These are phyloP conservation scores for Arachis stenosperma DNA, from an alignment of 306 rosid genomes.

Conservation along the genomic window DNA sequence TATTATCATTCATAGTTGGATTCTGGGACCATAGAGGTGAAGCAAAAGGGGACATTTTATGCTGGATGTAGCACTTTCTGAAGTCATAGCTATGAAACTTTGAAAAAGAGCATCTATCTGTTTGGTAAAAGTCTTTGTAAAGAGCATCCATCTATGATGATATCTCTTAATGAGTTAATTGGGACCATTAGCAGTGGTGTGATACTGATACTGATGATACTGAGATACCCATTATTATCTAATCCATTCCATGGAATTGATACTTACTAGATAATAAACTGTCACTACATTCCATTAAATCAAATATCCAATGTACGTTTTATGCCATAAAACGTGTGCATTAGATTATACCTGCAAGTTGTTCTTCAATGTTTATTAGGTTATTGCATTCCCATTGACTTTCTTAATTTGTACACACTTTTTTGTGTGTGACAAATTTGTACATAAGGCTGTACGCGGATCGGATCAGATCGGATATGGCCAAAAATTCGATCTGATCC, in stretches of 20 bases:
- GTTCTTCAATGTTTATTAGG: no score
- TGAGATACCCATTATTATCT: not conserved
- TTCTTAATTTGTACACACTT: no score
- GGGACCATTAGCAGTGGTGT: constrained; percentile 18
- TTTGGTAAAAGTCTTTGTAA: not conserved
- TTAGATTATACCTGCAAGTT: no score
- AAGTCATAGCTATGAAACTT: not conserved
- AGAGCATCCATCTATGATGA: no score
- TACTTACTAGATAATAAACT: constrained; percentile 14
- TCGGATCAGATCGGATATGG: no score
- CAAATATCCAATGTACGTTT: no score
- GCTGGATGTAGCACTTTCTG: constrained; percentile 7
- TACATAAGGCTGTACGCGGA: no score
- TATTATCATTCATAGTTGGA: not conserved
- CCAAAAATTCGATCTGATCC: no score
- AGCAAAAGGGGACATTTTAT: constrained; percentile 1
- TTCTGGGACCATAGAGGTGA: constrained; percentile 35
- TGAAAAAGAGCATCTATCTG: constrained; percentile 24
- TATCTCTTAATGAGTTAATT: not conserved
- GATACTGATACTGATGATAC: not conserved
- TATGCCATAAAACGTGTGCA: no score
- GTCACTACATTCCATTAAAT: no score
- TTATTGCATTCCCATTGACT: no score
- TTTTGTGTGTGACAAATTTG: no score
- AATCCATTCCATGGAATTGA: not conserved